Evolutionary conservation across 1,284 basidiomycete genomes (phyloP), one percentile per base, ranked within the genome.

Genomic region (Inonotus hispidus): DNA sequence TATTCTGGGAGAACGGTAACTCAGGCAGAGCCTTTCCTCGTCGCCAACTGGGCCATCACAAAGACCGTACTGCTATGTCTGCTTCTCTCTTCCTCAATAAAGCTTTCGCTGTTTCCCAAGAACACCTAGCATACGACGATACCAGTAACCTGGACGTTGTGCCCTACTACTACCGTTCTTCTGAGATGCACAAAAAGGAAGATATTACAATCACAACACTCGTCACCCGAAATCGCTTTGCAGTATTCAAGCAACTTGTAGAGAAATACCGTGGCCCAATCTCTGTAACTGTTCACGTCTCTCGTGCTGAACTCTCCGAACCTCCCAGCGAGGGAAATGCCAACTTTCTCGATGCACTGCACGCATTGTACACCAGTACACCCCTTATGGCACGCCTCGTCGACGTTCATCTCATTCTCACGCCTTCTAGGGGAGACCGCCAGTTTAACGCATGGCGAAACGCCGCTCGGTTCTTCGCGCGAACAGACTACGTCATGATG

Each of bases 361-460:
- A 87, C 66, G 73, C 75, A 4, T 74, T 92, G 49, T 89, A 92
- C 73, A 76, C 77, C 4, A 83, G 84, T 5, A 83, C 83, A 2
- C 80, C 82, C 0, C 76, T 75, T 53, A 88, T 93, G 79, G 73
- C 79, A 47, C 75, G 71, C 29, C 87, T 83, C 63, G 92, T 94
- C 46, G 94, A 95, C 68, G 83, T 95, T 10, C 93, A 96, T 69
- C 83, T 96, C 35, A 85, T 95, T 37, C 79, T 95, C 66, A 92
- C 93, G 60, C 81, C 85, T 1, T 91, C 90, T 62, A 60, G 71
- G 60, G 71, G 74, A 68, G 85, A 88, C 63, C 80, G 90, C 2
- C 84, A 92, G 69, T 88, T 94, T 76, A 93, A 93, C 72, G 84
- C 89, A 43, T 93, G 92, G 89, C 80, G 92, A 45, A 93, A 93